phyloP scores from a whole-genome alignment of 108 stramenopile species.

The Pseudonitzschia multistriata region DNA sequence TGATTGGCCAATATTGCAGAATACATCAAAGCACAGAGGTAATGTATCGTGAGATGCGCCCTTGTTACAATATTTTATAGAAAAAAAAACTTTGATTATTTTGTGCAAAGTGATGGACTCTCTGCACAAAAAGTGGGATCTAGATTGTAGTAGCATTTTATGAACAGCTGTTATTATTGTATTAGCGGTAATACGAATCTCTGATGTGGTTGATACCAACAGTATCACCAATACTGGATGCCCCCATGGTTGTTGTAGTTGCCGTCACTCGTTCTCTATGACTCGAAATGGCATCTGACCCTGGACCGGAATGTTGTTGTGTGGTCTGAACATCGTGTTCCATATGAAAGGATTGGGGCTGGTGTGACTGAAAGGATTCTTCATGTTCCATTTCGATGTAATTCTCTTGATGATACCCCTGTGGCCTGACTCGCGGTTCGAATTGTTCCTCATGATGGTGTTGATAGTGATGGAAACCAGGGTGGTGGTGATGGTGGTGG shows the following conservation, averaged over 20 bases:
- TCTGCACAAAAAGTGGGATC: no score
- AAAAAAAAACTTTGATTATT: no score
- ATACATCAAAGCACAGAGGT: no score
- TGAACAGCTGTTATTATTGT: neutral
- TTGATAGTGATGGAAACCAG: neutral
- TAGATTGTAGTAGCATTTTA: no score
- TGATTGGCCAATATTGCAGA: no score
- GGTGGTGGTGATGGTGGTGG: slow-evolving; percentile 8
- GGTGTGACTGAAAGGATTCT: neutral
- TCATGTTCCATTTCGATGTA: neutral
- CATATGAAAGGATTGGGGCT: neutral
- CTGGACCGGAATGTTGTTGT: neutral
- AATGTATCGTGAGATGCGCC: no score
- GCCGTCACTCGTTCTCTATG: neutral
- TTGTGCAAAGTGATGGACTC: no score
- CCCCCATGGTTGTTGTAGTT: neutral
- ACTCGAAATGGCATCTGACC: neutral
- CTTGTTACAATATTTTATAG: no score
- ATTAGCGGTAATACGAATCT: neutral
- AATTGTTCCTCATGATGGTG: slow-evolving; percentile 5
- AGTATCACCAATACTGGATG: neutral
- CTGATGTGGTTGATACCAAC: slow-evolving; percentile 2
- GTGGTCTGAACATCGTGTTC: neutral
- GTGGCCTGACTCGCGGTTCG: slow-evolving; percentile 7
- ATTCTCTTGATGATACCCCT: neutral